Evolutionary conservation across 2,329 filamentous ascomycete species (phyloP).

Genomic region (Lachnellula subtilissima): DNA sequence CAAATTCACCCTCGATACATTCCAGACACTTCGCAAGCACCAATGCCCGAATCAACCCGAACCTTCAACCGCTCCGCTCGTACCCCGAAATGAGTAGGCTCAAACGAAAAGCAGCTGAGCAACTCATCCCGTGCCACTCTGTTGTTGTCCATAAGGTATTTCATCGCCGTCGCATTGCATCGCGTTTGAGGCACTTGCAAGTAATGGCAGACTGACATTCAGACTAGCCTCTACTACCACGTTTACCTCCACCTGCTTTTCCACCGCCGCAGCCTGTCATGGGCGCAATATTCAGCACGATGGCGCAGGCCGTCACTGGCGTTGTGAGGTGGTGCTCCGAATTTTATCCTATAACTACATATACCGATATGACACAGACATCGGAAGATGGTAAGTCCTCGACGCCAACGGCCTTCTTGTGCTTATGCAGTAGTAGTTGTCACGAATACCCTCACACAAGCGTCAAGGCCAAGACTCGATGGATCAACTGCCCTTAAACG

Average conservation of each 20-base stretch:
- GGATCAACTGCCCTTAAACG: conserved; percentile 18
- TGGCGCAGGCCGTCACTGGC: not conserved
- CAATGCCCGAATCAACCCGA: conserved; percentile 7
- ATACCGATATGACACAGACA: conserved; percentile 7
- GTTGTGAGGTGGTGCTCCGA: not conserved
- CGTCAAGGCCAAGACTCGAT: conserved; percentile 10
- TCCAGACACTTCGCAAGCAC: not conserved
- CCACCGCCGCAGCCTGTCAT: not conserved
- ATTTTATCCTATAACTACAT: not conserved
- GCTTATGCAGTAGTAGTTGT: conserved; percentile 10
- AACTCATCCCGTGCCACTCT: conserved; percentile 17
- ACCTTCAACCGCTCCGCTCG: not conserved
- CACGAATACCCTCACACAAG: conserved; percentile 15
- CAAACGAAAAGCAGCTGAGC: conserved; percentile 24
- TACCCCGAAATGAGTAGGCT: conserved; percentile 18
- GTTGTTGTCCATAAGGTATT: conserved; percentile 12
- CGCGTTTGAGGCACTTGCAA: not conserved
- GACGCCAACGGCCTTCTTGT: not conserved
- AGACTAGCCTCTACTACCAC: not conserved
- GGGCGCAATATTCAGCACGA: not conserved
- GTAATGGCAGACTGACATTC: not conserved
- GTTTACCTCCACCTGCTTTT: too few relatives aligned
- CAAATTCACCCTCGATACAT: not conserved
- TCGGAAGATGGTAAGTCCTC: conserved; percentile 3
- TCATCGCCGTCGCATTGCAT: not conserved